Evolutionary conservation across 2,329 filamentous ascomycete genomes (phyloP), one percentile per base, ranked within the genome.

Genomic region (Cercospora zeina): DNA sequence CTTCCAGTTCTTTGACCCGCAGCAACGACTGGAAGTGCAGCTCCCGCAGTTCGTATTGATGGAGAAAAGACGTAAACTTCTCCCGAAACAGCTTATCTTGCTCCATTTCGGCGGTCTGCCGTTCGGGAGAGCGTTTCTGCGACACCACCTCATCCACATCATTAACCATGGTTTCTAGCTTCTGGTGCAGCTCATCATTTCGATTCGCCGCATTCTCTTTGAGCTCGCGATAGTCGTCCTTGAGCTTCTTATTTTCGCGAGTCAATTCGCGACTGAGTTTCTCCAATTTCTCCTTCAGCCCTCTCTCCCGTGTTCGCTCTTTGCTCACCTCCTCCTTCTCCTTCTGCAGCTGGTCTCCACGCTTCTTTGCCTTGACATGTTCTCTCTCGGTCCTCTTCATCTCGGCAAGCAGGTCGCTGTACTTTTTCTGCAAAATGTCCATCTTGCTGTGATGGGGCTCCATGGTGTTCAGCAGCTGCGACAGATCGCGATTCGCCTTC

Each of bases 211-310:
- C 91, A 45, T 85, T 90, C 68, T 93, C 92, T 71, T 93, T 89
- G 30, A 96, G 83, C 57, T 91, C 91, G 73, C 96, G 93, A 58
- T 80, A 71, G 76, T 97, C 96, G 77, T 99, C 95, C 78, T 97
- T 97, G 68, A 99, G 87, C 79, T 96, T 96, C 78, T 97, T 97
- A 77, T 99, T 99, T 74, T 99, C 95, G 71, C 93, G 90, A 64
- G 96, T 95, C 59, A 99, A 83, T 76, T 99, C 95, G 61, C 95
- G 84, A 71, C 93, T 97, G 33, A 99, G 82, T 75, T 97, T 99
- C 78, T 99, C 95, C 50, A 99, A 81, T 78, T 97, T 97, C 76
- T 97, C 93, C 76, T 96, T 97, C 74, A 97, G 86, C 1, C 88
- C 89, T 19, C 90, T 88, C 21, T 93, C 93, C 78, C 96, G 96